phyloP scores from a whole-genome alignment of 345 rosid species.

The Brassica juncea region DNA sequence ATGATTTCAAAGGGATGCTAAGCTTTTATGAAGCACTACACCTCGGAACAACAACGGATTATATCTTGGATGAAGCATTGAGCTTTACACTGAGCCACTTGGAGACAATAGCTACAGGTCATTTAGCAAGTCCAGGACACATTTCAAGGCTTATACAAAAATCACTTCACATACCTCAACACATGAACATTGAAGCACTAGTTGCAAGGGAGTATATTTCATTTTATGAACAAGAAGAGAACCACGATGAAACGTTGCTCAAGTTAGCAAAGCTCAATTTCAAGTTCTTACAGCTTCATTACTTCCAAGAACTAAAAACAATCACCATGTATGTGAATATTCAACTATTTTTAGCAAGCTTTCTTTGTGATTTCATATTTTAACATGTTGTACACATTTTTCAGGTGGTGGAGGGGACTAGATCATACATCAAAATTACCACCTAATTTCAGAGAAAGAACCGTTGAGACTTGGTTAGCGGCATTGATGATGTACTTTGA shows the following conservation, averaged over 20 bases:
- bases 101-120: not conserved
- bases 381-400: not conserved
- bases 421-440: not conserved
- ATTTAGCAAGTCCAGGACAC: not conserved
- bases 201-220: slow-evolving; percentile 20
- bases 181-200: not conserved
- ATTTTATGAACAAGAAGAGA: slow-evolving; percentile 15
- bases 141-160: not conserved
- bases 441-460: slow-evolving; percentile 6
- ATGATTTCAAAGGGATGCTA: slow-evolving; percentile 40
- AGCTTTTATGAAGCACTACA: slow-evolving; percentile 47
- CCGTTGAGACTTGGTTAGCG: not conserved
- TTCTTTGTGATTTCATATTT: not conserved
- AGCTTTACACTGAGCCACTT: slow-evolving; percentile 2
- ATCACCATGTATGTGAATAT: slow-evolving; percentile 6
- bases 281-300: slow-evolving; percentile 21
- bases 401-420: slow-evolving; percentile 25
- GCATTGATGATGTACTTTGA: not conserved
- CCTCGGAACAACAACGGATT: slow-evolving; percentile 34
- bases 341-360: not conserved
- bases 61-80: slow-evolving; percentile 40
- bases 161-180: slow-evolving; percentile 14
- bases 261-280: slow-evolving; percentile 20
- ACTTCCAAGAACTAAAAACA: slow-evolving; percentile 18
- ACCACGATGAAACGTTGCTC: slow-evolving; percentile 1